Evolutionary conservation across 2,329 filamentous ascomycete species (phyloP).

Genomic region (Penicillium polonicum): DNA sequence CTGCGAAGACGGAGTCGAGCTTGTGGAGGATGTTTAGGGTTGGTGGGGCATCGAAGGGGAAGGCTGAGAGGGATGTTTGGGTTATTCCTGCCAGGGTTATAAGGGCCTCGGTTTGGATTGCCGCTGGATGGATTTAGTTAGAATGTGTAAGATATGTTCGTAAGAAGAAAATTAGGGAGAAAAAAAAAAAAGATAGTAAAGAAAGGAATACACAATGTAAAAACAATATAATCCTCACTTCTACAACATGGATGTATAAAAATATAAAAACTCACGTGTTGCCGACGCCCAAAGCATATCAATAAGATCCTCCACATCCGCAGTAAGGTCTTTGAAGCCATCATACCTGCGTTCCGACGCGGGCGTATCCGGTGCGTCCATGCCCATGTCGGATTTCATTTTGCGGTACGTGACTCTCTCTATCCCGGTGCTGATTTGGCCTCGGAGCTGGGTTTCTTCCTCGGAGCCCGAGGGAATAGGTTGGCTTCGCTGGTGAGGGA

Average conservation of each 20-base stretch:
- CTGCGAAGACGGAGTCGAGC: constrained; percentile 79
- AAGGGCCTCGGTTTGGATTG: constrained; percentile 78
- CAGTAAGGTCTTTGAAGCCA: constrained; percentile 67
- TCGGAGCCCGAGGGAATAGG: constrained; percentile 56
- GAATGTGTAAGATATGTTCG: not conserved
- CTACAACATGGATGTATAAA: not conserved
- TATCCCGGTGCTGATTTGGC: constrained; percentile 16
- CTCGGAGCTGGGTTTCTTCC: constrained; percentile 51
- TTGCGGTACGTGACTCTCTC: constrained; percentile 23
- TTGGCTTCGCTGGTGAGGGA: constrained; percentile 53
- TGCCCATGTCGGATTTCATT: constrained; percentile 42
- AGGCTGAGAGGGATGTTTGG: constrained; percentile 69
- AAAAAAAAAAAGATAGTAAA: not conserved
- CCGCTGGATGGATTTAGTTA: constrained; percentile 51
- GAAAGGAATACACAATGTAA: not conserved
- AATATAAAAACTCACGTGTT: constrained; percentile 63
- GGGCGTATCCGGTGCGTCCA: constrained; percentile 28
- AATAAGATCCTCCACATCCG: constrained; percentile 70
- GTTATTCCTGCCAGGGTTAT: constrained; percentile 74
- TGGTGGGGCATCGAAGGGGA: constrained; percentile 64
- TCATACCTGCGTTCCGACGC: constrained; percentile 53
- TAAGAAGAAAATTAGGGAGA: not conserved
- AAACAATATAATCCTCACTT: not conserved
- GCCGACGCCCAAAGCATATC: constrained; percentile 84
- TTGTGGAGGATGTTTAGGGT: constrained; percentile 73